Percentiles rank a stretch among this genome's conserved stretches.
phyloP scores from a whole-genome alignment of 169 alveolate genomes.

The Gregarina niphandrodes region DNA sequence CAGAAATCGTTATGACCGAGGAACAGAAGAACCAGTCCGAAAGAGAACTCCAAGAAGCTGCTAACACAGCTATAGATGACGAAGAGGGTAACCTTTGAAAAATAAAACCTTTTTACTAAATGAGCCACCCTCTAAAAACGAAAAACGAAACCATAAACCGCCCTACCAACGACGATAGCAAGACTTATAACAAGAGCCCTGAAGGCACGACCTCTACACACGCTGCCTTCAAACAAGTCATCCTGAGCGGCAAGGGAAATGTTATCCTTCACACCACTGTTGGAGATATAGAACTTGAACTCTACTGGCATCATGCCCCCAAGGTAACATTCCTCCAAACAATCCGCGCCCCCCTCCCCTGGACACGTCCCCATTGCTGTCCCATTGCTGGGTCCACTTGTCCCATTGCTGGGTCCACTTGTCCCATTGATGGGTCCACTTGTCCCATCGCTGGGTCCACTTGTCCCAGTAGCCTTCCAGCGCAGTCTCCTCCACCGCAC shows the following conservation, averaged over 20 bases:
- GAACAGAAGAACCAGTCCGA: constrained; percentile 53
- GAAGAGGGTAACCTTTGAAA: constrained; percentile 29
- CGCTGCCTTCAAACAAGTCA: no score
- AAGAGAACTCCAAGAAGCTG: constrained; percentile 60
- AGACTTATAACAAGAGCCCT: no score
- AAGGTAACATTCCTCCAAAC: no score
- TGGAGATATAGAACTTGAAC: constrained; percentile 76
- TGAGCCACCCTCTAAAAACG: no score
- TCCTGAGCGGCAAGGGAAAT: no score
- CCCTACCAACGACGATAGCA: no score
- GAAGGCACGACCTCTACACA: no score
- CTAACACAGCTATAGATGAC: constrained; percentile 64
- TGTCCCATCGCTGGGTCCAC: neutral
- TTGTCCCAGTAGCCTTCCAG: neutral
- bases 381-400: neutral
- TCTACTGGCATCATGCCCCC: constrained; percentile 62
- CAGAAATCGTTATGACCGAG: constrained; percentile 58
- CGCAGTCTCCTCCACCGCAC: neutral
- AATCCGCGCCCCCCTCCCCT: no score
- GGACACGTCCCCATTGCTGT: no score
- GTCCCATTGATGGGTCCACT: neutral
- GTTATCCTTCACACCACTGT: constrained; percentile 72
- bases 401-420: neutral
- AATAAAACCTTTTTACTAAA: no score
- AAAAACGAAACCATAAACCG: no score